Conservation (phyloP, 345 rosid genomes). For the Gossypium longicalyx region DNA sequence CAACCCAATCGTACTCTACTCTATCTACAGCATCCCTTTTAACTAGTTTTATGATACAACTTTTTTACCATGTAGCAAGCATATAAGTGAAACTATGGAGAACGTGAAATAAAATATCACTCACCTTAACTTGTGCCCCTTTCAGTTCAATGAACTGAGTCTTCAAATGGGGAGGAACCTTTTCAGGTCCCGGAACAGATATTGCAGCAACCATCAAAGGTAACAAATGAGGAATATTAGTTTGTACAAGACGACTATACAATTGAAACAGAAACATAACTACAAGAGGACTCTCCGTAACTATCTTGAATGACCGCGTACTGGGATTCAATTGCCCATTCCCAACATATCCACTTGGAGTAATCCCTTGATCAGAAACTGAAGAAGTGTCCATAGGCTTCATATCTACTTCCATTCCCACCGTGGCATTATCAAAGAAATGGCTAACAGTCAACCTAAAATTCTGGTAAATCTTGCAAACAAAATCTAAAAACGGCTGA, state of each 20-base stretch:
- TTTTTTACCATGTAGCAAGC: not conserved
- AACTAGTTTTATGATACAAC: not conserved
- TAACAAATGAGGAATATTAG: conserved; percentile 87
- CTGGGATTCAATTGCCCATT: conserved; percentile 88
- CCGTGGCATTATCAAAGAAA: conserved; percentile 66
- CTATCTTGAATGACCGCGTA: conserved; percentile 92
- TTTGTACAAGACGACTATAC: conserved; percentile 87
- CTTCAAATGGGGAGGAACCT: conserved; percentile 81
- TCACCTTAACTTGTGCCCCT: conserved; percentile 99
- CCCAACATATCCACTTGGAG: conserved; percentile 42
- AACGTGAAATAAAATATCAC: conserved; percentile 16
- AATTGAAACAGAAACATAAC: conserved; percentile 97
- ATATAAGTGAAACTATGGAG: not conserved
- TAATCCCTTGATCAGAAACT: conserved; percentile 51
- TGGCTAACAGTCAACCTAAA: conserved; percentile 81
- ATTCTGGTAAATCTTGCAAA: conserved; percentile 88
- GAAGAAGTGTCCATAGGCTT: conserved; percentile 77
- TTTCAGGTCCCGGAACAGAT: conserved; percentile 93
- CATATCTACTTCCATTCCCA: conserved; percentile 59
- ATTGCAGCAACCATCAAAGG: conserved; percentile 97
- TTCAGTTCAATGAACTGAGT: conserved; percentile 87
- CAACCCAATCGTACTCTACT: not conserved
- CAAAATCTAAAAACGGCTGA: conserved; percentile 95
- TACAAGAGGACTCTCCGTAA: conserved; percentile 97
- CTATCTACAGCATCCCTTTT: conserved; percentile 2